These are phyloP conservation scores for Grosmannia serpens DNA, from an alignment of 2,329 filamentous ascomycete genomes.

Conservation along the genomic window DNA sequence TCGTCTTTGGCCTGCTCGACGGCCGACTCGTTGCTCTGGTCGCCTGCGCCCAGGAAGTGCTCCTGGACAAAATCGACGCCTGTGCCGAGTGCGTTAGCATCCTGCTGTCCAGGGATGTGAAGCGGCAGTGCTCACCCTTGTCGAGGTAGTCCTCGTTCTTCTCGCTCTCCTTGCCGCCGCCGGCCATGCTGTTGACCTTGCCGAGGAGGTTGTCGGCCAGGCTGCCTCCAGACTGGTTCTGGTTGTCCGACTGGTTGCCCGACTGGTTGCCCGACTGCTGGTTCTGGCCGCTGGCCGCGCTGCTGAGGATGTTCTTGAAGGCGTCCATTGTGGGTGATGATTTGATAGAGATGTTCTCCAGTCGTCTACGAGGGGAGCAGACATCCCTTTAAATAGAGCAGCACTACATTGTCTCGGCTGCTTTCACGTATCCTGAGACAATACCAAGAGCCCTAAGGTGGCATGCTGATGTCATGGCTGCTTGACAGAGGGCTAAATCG, in stretches of 20 bases:
- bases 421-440: not conserved
- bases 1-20: slow-evolving; percentile 77
- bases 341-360: not conserved
- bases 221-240: slow-evolving; percentile 16
- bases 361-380: not conserved
- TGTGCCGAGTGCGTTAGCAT: slow-evolving; percentile 20
- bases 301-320: slow-evolving; percentile 33
- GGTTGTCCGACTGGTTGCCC: slow-evolving; percentile 15
- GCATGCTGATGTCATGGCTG: not conserved
- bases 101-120: not conserved
- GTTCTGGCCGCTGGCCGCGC: slow-evolving; percentile 22
- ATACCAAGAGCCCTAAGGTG: not conserved
- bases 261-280: slow-evolving; percentile 5
- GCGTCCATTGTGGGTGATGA: slow-evolving; percentile 35
- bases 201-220: slow-evolving; percentile 47
- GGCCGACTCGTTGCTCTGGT: slow-evolving; percentile 61
- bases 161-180: slow-evolving; percentile 63
- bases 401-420: not conserved
- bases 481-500: not conserved
- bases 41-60: slow-evolving; percentile 56
- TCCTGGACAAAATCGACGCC: slow-evolving; percentile 71
- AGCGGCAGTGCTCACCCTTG: slow-evolving; percentile 49
- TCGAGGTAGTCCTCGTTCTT: slow-evolving; percentile 76
- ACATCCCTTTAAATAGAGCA: not conserved
- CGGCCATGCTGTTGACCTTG: slow-evolving; percentile 60